phyloP scores from a whole-genome alignment of 768 basidiomycete species.

The Rhodotorula babjevae region DNA sequence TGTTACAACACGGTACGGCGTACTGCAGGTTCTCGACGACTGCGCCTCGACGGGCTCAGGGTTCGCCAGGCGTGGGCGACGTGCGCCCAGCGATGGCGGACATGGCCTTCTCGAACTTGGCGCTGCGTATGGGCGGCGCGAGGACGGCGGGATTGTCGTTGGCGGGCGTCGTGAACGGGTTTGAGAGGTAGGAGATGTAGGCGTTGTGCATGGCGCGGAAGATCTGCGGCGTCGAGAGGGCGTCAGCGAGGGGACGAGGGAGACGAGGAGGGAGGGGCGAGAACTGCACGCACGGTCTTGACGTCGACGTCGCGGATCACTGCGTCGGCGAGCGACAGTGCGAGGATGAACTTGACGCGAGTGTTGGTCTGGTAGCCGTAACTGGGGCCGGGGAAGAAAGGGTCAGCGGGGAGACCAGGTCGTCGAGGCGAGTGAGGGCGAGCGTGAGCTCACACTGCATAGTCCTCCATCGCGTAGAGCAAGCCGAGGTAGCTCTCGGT shows the following conservation, averaged over 20 bases:
- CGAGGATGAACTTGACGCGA: slow-evolving; percentile 79
- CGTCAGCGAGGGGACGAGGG: background rate
- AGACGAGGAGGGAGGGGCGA: background rate
- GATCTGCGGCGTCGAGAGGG: slow-evolving; percentile 53
- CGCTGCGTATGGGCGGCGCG: slow-evolving; percentile 57
- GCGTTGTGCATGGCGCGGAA: slow-evolving; percentile 86
- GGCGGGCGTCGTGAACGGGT: slow-evolving; percentile 62
- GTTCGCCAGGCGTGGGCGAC: slow-evolving; percentile 42
- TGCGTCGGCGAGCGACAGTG: slow-evolving; percentile 71
- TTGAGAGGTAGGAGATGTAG: slow-evolving; percentile 74
- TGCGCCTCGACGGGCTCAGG: background rate
- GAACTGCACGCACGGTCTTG: slow-evolving; percentile 56
- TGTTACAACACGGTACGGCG: background rate
- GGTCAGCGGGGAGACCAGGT: background rate
- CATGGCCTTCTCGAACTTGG: slow-evolving; percentile 62
- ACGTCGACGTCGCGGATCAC: slow-evolving; percentile 76
- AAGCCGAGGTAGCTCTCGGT: slow-evolving; percentile 78
- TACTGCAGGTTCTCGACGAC: background rate
- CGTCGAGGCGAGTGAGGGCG: too few species aligned
- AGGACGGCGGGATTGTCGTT: slow-evolving; percentile 54
- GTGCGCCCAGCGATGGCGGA: slow-evolving; percentile 60
- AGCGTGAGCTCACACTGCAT: slow-evolving; percentile 56
- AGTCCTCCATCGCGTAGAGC: slow-evolving; percentile 85
- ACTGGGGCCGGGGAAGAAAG: slow-evolving; percentile 8
- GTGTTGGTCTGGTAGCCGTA: slow-evolving; percentile 87